These are phyloP conservation scores for Trichosporon sp. DNA, from an alignment of 1,284 basidiomycete species.

Conservation along the genomic window DNA sequence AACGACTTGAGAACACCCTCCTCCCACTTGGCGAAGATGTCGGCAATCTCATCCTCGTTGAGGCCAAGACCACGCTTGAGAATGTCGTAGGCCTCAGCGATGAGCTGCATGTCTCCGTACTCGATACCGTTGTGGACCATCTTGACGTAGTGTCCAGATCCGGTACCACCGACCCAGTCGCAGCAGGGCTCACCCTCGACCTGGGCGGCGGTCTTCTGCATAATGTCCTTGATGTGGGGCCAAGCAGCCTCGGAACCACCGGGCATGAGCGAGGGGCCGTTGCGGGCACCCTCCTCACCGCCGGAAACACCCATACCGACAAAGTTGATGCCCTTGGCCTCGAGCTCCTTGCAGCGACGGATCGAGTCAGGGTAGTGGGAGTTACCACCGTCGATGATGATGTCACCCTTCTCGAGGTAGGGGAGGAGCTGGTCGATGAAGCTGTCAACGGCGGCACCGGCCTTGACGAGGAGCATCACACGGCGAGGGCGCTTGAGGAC, in stretches of 20 bases:
- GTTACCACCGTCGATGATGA: constrained; percentile 99
- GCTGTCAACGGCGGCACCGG: constrained; percentile 64
- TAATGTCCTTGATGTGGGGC: constrained; percentile 97
- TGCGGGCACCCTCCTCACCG: constrained; percentile 97
- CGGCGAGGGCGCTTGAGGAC: constrained; percentile 66
- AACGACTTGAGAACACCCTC: constrained; percentile 98
- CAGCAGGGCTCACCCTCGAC: constrained; percentile 96
- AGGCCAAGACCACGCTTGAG: constrained; percentile 94
- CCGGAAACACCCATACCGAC: constrained; percentile 99
- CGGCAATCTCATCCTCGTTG: constrained; percentile 79
- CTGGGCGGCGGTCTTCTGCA: constrained; percentile 97
- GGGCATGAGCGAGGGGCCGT: constrained; percentile 99
- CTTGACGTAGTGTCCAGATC: constrained; percentile 92
- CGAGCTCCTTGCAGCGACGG: constrained; percentile 89
- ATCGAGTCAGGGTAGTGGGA: constrained; percentile 99
- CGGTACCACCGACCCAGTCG: constrained; percentile 98
- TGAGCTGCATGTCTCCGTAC: constrained; percentile 99
- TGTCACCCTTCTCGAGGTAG: constrained; percentile 70
- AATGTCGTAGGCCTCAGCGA: constrained; percentile 97
- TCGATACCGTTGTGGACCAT: constrained; percentile 75
- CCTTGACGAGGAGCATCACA: constrained; percentile 87
- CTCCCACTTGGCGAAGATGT: constrained; percentile 92
- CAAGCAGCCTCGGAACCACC: constrained; percentile 93
- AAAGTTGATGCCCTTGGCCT: constrained; percentile 91
- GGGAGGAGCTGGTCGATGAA: constrained; percentile 64